These are phyloP conservation scores for Begonia peltatifolia DNA, from an alignment of 306 rosid species.

Conservation along the genomic window DNA sequence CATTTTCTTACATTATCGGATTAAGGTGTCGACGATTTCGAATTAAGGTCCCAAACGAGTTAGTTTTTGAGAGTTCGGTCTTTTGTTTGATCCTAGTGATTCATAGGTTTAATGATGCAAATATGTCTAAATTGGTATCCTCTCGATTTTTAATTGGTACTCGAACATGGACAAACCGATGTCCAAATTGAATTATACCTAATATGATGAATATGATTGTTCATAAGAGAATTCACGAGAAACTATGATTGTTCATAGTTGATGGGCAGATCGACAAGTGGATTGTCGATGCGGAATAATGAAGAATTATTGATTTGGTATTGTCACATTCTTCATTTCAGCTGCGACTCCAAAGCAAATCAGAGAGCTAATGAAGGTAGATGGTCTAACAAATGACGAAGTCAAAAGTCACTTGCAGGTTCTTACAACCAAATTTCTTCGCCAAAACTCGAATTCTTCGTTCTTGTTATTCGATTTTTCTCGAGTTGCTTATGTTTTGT, in stretches of 20 bases:
- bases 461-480: not conserved
- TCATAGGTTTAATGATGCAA: too few relatives aligned
- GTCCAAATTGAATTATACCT: too few relatives aligned
- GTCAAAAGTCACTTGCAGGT: conserved; percentile 72
- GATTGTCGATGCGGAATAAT: not conserved
- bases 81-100: too few relatives aligned
- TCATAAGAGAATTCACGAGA: not conserved
- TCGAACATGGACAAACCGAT: too few relatives aligned
- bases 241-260: not conserved
- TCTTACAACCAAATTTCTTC: not conserved
- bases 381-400: conserved; percentile 59
- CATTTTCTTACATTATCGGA: too few relatives aligned
- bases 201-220: too few relatives aligned
- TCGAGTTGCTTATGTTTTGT: not conserved
- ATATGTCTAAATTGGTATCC: too few relatives aligned
- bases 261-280: too few relatives aligned
- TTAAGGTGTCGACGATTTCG: too few relatives aligned
- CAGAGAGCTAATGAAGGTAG: conserved; percentile 52
- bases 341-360: conserved; percentile 64
- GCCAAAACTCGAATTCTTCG: not conserved
- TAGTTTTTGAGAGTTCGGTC: too few relatives aligned
- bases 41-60: too few relatives aligned
- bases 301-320: not conserved
- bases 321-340: conserved; percentile 5
- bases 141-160: too few relatives aligned